Evolutionary conservation across 768 basidiomycete genomes (phyloP), one percentile per base, ranked within the genome.

Genomic region (Clitopilus hobsonii): DNA sequence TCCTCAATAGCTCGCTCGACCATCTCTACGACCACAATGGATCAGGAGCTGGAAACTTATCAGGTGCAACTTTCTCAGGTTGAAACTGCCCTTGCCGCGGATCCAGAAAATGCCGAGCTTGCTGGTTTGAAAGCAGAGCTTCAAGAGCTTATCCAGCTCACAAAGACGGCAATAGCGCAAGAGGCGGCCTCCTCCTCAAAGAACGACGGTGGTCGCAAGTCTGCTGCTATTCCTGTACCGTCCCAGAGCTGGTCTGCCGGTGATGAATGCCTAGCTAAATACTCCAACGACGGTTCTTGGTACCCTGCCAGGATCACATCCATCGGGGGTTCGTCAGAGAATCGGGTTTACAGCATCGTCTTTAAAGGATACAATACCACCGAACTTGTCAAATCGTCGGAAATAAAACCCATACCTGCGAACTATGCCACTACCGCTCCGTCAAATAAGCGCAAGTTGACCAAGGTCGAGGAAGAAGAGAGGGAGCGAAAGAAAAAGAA

Each of bases 281-380:
- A 91, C 72, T 88, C 90, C 7, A 82, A 80, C 32, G 94, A 95
- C 69, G 87, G 88, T 38, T 74, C 76, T 57, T 94, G 88, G 85
- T 95, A 95, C 68, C 89, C 94, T 38, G 94, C 92, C 36, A 84
- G 91, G 24, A 91, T 96, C 72, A 89, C 86, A 18, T 87, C 85
- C 48, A 78, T 95, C 51, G 89, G 89, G 55, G 93, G 93, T 41
- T 85, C 90, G 24, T 72, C 81, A 54, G 88, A 91, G 54, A 89
- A 92, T 63, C 82, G 86, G 14, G 87, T 90, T 56, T 96, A 90
- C 75, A 91, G 86, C 68, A 88, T 96, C 64, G 80, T 94, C 29
- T 96, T 94, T 79, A 90, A 91, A 66, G 89, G 87, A 3, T 95
- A 95, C 77, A 91, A 94, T 67, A 89, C 88, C 25, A 94, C 94